Base-by-base conservation (phyloP, 1,139 yeast genomes). In the Arxiozyma slooffiae region DNA sequence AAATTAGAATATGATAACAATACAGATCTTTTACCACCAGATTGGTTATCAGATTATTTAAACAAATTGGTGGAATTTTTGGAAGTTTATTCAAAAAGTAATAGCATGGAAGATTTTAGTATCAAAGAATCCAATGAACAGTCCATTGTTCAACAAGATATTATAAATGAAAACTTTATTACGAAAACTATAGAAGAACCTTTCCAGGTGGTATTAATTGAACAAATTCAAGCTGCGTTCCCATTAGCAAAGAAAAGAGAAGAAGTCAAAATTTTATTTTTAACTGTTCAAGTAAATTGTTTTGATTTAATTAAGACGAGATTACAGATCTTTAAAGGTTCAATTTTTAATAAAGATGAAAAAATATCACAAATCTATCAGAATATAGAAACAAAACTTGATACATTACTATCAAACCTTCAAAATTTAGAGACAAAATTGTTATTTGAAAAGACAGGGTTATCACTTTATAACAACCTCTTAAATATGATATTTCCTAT, bases 401-500 rank as follows among this genome's bases (percentile, higher is more conserved):
- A 71, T 57, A 79, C 50, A 67, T 71, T 18, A n/a, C 51, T 57
- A 11, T 51, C 56, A 16, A 53, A 54, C 21, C 52, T 66, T 56
- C 50, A 59, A 37, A 70, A 71, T 37, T 58, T 74, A 22, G 81
- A 79, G 57, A 71, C 71, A 26, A 71, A 69, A 22, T 56, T 64
- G 1, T 62, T 83, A 17, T 67, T 84, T 41, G 67, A 69, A 18
- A 75, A 73, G 36, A 75, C 85, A 38, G 76, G 77, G 0, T 64
- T 84, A 38, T 70, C 69, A 24, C 79, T 82, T 50, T 79, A 77
- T 56, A 80, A 73, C 61, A 84, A 82, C 59, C 67, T 84, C 47
- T 70, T 81, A 49, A 81, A 81, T 58, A 81, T 84, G 85, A 82
- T 84, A n/a, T 80, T 79, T 62, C 84, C 85, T 17, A 67, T 81